These are phyloP conservation scores for Populus hybrid DNA, from an alignment of 441 rosid genomes.

Conservation along the genomic window DNA sequence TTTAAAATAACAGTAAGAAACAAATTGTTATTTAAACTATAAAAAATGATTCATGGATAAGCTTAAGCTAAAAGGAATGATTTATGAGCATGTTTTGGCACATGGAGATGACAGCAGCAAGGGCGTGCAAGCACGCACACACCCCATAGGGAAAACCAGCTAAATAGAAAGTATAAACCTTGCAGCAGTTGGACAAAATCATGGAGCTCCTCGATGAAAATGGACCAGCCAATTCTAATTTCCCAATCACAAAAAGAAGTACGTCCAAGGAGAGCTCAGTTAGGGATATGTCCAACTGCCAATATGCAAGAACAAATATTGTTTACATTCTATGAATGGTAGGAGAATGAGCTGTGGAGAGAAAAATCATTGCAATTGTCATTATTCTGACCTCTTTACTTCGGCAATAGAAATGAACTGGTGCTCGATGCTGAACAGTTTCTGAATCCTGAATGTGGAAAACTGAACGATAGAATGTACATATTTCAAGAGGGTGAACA, in stretches of 20 bases:
- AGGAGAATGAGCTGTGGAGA: slow-evolving; percentile 16
- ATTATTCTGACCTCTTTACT: slow-evolving; percentile 54
- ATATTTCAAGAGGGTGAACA: slow-evolving; percentile 66
- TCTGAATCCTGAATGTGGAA: slow-evolving; percentile 37
- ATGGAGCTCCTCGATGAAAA: slow-evolving; percentile 62
- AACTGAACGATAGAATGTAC: slow-evolving; percentile 60
- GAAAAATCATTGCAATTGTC: slow-evolving; percentile 10
- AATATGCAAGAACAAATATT: slow-evolving; percentile 26
- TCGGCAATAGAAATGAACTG: slow-evolving; percentile 76
- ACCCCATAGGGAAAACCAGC: neutral
- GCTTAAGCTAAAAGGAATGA: neutral
- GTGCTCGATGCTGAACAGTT: slow-evolving; percentile 42
- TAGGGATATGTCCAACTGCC: slow-evolving; percentile 71
- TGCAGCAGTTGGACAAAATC: slow-evolving; percentile 81
- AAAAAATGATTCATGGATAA: neutral
- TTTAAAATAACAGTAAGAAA: neutral
- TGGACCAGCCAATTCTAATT: slow-evolving; percentile 89
- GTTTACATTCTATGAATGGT: slow-evolving; percentile 8
- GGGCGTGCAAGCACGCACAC: neutral
- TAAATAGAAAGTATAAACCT: slow-evolving; percentile 35
- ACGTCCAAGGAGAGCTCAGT: slow-evolving; percentile 86
- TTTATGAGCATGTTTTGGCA: neutral
- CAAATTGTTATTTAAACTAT: neutral
- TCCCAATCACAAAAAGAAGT: slow-evolving; percentile 73
- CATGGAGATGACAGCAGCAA: neutral